Percentiles rank a stretch among this genome's conserved stretches.
Conservation (phyloP, 2,329 filamentous ascomycete species). For the Colletotrichum spinosum region DNA sequence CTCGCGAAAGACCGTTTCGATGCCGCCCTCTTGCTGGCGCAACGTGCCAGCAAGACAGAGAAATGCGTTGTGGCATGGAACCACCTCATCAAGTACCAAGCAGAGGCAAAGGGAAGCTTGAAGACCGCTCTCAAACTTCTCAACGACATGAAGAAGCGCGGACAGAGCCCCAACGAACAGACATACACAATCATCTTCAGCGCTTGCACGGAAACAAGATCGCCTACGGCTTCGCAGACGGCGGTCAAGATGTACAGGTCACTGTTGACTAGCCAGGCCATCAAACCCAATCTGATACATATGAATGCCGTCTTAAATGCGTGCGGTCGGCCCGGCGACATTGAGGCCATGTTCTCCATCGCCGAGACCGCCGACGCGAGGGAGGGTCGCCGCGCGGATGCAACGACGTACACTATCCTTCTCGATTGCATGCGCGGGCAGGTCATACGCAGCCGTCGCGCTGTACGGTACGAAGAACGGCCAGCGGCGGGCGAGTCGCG, state of each 20-base stretch:
- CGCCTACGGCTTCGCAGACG: constrained; percentile 67
- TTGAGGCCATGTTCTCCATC: constrained; percentile 85
- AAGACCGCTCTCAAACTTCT: constrained; percentile 81
- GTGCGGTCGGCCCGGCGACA: constrained; percentile 78
- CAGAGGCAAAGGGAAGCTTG: constrained; percentile 68
- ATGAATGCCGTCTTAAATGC: constrained; percentile 89
- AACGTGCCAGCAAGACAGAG: constrained; percentile 73
- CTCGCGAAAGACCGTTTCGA: constrained; percentile 70
- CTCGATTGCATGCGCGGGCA: constrained; percentile 77
- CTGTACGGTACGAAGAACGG: no score
- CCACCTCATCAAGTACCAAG: constrained; percentile 78
- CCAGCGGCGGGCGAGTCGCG: no score
- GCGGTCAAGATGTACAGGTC: constrained; percentile 82
- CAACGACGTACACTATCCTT: constrained; percentile 83
- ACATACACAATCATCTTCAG: constrained; percentile 88
- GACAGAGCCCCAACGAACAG: constrained; percentile 80
- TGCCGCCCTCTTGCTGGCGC: constrained; percentile 76
- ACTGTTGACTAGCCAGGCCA: constrained; percentile 68
- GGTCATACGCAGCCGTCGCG: constrained; percentile 42
- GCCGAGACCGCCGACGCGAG: constrained; percentile 77
- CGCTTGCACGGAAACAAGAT: constrained; percentile 64
- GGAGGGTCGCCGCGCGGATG: constrained; percentile 69
- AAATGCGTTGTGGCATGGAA: constrained; percentile 88
- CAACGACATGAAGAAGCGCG: constrained; percentile 98
- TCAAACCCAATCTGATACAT: constrained; percentile 83